Conservation (phyloP, 2,329 filamentous ascomycete species). For the Aspergillus sp. region DNA sequence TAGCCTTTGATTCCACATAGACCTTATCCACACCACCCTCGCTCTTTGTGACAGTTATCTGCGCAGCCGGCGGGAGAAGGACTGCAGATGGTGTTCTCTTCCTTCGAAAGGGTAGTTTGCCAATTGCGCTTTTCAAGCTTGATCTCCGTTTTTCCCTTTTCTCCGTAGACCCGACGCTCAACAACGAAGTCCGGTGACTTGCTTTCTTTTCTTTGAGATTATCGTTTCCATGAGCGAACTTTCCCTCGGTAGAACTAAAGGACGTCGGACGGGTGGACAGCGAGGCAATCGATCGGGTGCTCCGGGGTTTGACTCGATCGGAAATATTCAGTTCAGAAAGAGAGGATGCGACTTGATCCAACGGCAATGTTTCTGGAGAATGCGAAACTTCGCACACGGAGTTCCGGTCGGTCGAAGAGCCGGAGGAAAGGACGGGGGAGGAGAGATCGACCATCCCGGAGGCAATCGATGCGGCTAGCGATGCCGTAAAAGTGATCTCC, state of each 20-base stretch:
- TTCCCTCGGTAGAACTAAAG: conserved; percentile 32
- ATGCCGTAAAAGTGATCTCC: conserved; percentile 26
- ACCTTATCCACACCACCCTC: conserved; percentile 29
- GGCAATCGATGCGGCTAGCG: conserved; percentile 31
- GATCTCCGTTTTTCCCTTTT: conserved; percentile 26
- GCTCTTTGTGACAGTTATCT: conserved; percentile 20
- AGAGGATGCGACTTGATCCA: conserved; percentile 26
- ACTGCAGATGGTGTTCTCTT: conserved; percentile 25
- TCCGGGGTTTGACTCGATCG: conserved; percentile 25
- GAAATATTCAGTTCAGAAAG: conserved; percentile 28
- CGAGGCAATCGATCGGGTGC: conserved; percentile 34
- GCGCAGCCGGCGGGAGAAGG: conserved; percentile 22
- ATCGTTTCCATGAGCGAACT: conserved; percentile 11
- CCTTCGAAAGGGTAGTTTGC: conserved; percentile 32
- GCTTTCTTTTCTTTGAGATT: conserved; percentile 10
- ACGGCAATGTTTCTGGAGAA: conserved; percentile 16
- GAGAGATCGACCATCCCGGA: conserved; percentile 31
- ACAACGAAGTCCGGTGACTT: conserved; percentile 19
- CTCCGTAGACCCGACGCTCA: conserved; percentile 21
- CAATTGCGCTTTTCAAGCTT: conserved; percentile 30
- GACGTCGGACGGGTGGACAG: conserved; percentile 37
- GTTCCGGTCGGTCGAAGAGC: conserved; percentile 28
- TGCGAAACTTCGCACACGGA: conserved; percentile 24
- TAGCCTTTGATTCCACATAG: conserved; percentile 21
- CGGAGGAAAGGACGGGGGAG: conserved; percentile 26